Evolutionary conservation across 768 basidiomycete species (phyloP).

Genomic region (Coprinopsis sp.): DNA sequence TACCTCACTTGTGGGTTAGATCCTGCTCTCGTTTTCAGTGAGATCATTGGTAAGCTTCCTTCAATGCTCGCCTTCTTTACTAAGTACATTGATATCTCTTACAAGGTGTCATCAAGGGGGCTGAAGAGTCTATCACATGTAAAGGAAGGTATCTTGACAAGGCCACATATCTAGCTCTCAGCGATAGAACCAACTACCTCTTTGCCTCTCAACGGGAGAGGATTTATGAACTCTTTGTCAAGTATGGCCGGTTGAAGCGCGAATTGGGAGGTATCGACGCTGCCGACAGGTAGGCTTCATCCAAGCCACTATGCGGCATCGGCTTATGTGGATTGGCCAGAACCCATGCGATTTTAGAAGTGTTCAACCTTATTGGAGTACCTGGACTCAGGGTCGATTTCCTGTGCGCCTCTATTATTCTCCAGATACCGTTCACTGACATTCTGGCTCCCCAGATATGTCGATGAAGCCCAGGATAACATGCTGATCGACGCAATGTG

Average conservation of each 20-base stretch:
- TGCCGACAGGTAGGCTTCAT: slow-evolving; percentile 50
- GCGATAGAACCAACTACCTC: slow-evolving; percentile 47
- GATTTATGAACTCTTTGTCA: slow-evolving; percentile 51
- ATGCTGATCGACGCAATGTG: slow-evolving; percentile 58
- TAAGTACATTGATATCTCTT: background rate
- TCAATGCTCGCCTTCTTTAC: background rate
- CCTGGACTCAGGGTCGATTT: slow-evolving; percentile 46
- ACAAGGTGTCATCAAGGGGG: slow-evolving; percentile 64
- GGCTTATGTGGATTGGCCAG: slow-evolving; percentile 22
- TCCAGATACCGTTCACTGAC: background rate
- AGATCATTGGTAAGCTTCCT: slow-evolving; percentile 51
- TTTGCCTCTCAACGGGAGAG: slow-evolving; percentile 46
- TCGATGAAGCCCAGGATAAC: slow-evolving; percentile 74
- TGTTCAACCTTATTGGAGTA: slow-evolving; percentile 27
- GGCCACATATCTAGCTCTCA: slow-evolving; percentile 41
- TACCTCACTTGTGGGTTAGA: slow-evolving; percentile 34
- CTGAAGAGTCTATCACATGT: slow-evolving; percentile 42
- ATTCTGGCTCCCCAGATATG: slow-evolving; percentile 39
- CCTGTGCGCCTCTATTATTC: slow-evolving; percentile 36
- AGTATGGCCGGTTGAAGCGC: slow-evolving; percentile 45
- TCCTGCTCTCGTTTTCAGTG: slow-evolving; percentile 57
- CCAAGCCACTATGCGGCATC: background rate
- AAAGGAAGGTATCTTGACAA: slow-evolving; percentile 37
- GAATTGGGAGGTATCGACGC: slow-evolving; percentile 43
- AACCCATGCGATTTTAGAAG: slow-evolving; percentile 45